These are phyloP conservation scores for Scutellaria galericulata DNA, from an alignment of 257 asterid species.

Conservation along the genomic window DNA sequence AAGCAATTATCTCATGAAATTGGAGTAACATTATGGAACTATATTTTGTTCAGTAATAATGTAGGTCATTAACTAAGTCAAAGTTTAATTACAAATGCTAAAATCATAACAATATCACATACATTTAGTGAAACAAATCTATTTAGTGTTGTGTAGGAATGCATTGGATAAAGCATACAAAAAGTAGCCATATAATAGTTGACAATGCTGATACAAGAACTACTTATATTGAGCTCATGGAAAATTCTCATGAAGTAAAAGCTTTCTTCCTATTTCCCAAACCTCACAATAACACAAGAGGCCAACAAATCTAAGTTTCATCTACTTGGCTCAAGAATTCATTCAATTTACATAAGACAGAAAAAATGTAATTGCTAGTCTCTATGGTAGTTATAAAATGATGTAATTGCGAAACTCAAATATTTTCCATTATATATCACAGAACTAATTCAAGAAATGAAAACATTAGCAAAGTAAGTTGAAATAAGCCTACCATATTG, in stretches of 20 bases:
- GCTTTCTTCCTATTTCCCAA: no score
- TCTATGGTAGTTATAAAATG: no score
- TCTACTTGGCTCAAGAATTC: neutral
- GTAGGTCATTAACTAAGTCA: neutral
- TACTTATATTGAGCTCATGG: neutral
- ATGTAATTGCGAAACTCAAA: neutral
- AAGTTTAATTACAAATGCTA: neutral
- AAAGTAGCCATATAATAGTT: no score
- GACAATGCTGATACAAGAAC: neutral
- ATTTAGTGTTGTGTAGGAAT: neutral
- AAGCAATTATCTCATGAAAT: no score
- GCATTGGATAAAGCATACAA: neutral
- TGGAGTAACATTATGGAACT: no score
- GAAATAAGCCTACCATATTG: conserved; percentile 58
- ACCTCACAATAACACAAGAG: no score
- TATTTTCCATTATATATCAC: neutral
- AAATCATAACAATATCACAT: conserved; percentile 1
- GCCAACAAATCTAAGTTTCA: neutral
- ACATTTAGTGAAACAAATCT: neutral
- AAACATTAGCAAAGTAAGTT: neutral
- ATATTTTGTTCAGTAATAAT: neutral
- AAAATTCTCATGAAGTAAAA: neutral
- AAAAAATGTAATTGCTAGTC: neutral
- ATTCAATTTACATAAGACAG: neutral
- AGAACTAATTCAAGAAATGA: neutral